A percentile compares a stretch with the other conserved stretches of the same genome.
Evolutionary conservation across 331 rosid species (phyloP).

Genomic region (Prunus yedoensis): DNA sequence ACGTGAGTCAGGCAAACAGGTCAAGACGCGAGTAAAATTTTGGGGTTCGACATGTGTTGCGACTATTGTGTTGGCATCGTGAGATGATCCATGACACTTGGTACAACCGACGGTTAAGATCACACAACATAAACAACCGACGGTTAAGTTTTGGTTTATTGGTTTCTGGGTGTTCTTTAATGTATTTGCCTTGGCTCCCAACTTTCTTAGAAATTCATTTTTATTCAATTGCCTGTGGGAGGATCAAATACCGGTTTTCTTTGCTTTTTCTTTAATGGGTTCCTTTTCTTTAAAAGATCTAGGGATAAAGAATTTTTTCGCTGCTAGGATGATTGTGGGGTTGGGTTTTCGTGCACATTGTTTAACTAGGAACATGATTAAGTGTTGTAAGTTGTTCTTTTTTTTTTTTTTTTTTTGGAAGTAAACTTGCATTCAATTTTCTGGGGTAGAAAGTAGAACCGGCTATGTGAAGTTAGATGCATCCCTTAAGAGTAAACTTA

Average conservation of each 20-base stretch:
- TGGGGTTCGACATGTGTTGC: too few relatives aligned
- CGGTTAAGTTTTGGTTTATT: not conserved
- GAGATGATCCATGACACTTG: too few relatives aligned
- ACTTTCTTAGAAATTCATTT: not conserved
- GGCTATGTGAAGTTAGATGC: not conserved
- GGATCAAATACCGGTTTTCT: not conserved
- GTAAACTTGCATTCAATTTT: not conserved
- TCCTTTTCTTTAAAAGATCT: not conserved
- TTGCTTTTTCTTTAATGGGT: not conserved
- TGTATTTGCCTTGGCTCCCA: not conserved
- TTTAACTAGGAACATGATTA: not conserved
- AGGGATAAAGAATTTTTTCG: not conserved
- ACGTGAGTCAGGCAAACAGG: too few relatives aligned
- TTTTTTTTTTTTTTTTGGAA: not conserved
- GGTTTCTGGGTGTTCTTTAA: constrained; percentile 5
- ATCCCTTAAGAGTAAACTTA: not conserved
- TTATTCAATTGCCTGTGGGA: not conserved
- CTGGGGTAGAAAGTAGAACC: not conserved
- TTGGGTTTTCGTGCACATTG: not conserved
- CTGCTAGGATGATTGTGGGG: not conserved
- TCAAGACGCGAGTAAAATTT: too few relatives aligned
- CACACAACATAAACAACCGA: too few relatives aligned
- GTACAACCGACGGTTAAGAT: too few relatives aligned
- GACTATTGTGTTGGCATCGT: too few relatives aligned
- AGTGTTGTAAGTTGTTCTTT: not conserved